Base-by-base conservation (phyloP, 768 basidiomycete species). In the Tylopilus felleus region DNA sequence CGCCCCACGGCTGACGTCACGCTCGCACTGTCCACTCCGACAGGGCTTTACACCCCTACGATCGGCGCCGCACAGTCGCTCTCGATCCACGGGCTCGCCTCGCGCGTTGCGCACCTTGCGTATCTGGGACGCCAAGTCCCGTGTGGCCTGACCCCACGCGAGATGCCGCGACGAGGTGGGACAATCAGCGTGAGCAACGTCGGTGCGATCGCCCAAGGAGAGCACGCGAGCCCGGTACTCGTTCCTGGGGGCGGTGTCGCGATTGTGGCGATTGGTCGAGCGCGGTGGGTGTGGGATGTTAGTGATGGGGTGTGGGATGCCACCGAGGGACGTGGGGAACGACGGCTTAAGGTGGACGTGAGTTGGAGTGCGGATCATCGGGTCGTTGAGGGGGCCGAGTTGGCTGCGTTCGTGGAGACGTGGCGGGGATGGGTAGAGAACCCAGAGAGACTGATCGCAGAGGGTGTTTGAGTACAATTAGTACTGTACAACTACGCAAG, bases 291-390 rank as follows among this genome's bases (percentile, higher is more conserved):
- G 8, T 84, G 82, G 81, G 87, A 89, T 58, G 84, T 87, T 40
- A 76, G 76, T 49, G 73, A 80, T 21, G 75, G 70, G 31, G 65
- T 57, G 17, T 67, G 62, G 65, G 47, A 60, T 22, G 57, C 57
- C 0, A 43, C 33, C n/a, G 31, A 27, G 19, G 50, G 42, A 4
- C 25, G 17, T 16, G 82, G 83, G 1, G 77, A 79, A 59, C 71
- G 82, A 56, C 74, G 84, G 60, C 67, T 87, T 36, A 80, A 80
- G 71, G 66, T 86, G 36, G 80, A 80, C 10, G 74, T 92, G 5
- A 89, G 86, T 58, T 94, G 92, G 89, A 84, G 83, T 56, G 92
- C 87, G 45, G 92, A 95, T 60, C 93, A 95, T 70, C 74, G 92
- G 16, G 83, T 95, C 8, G 83, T 93, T 10, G 92, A 95, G 66